These are phyloP conservation scores for Termitomyces sp. DNA, from an alignment of 768 basidiomycete genomes.

Conservation along the genomic window DNA sequence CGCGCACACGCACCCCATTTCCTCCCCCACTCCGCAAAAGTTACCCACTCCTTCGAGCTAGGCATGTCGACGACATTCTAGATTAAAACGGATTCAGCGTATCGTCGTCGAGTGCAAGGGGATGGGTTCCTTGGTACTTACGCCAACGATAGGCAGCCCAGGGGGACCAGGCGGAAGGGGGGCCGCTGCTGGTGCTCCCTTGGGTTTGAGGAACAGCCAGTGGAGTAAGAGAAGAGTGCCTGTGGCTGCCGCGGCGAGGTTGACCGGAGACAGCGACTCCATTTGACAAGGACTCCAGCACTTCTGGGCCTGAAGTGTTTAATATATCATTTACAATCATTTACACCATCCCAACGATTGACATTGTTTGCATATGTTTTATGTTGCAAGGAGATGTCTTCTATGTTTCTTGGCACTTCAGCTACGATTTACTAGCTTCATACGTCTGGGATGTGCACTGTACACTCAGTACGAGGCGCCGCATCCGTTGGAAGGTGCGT, in stretches of 20 bases:
- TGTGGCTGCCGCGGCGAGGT: conserved; percentile 1
- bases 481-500: not conserved
- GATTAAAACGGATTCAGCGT: too few species aligned
- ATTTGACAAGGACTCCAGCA: too few species aligned
- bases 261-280: not conserved
- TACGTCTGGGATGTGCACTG: not conserved
- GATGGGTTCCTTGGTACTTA: not conserved
- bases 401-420: too few species aligned
- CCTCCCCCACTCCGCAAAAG: conserved; percentile 44
- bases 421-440: not conserved
- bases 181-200: conserved; percentile 1
- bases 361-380: too few species aligned
- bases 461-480: not conserved
- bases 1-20: conserved; percentile 34
- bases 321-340: not conserved
- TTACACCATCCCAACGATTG: too few species aligned
- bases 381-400: too few species aligned
- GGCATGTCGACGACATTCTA: conserved; percentile 48
- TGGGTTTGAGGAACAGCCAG: conserved; percentile 14
- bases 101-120: too few species aligned
- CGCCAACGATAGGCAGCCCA: conserved; percentile 20
- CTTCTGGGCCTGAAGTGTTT: not conserved
- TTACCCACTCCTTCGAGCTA: conserved; percentile 36
- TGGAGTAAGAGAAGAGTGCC: conserved; percentile 9
- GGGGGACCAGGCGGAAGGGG: conserved; percentile 35